Base-by-base conservation (phyloP, 148 eudicot genomes). In the Chenopodium formosanum region DNA sequence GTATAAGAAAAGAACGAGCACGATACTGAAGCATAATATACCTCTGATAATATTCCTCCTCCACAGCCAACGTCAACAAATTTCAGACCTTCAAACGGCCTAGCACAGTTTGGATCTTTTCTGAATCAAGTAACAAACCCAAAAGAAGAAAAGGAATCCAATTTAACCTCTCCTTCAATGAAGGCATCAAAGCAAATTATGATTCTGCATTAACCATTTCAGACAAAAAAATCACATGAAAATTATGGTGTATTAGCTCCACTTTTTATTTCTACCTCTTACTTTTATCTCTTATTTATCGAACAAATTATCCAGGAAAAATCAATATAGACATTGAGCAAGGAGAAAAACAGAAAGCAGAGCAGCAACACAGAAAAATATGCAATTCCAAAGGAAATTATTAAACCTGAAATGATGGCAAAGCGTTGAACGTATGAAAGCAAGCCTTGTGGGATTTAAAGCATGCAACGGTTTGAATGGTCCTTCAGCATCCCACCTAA, bases 401-500 rank as follows among this genome's bases (percentile, higher is more conserved):
- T 52, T 44, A 50, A 60, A 95, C 98, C 96, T 87, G 84, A 93
- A 95, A 86, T 95, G 97, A 34, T 93, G 88, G 82, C 98, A 95
- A 80, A 95, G 95, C 25, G 97, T 86, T 44, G 93, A 92, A 34
- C 98, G 90, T 79, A 95, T 88, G 82, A 95, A 95, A 76, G 93
- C 89, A 69, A 95, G 88, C 80, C 98, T 91, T 19, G 96, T 94
- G 72, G 98, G 98, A 84, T 95, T 95, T 86, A 95, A 87, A 76
- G 89, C 85, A 84, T 95, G 98, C 85, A 95, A 86, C n/a, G 97
- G 97, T 86, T 89, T 93, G 81, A 91, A 93, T 58, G 98, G 97
- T 64, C 98, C 98, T 80, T 95, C 94, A 11, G 94, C 92, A 87
- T 93, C 94, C 98, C 97, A 95, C 98, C 97, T 95, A 75, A 73